Evolutionary conservation across 495 filamentous ascomycete genomes (phyloP).

Genomic region (Podospora fimiseda): DNA sequence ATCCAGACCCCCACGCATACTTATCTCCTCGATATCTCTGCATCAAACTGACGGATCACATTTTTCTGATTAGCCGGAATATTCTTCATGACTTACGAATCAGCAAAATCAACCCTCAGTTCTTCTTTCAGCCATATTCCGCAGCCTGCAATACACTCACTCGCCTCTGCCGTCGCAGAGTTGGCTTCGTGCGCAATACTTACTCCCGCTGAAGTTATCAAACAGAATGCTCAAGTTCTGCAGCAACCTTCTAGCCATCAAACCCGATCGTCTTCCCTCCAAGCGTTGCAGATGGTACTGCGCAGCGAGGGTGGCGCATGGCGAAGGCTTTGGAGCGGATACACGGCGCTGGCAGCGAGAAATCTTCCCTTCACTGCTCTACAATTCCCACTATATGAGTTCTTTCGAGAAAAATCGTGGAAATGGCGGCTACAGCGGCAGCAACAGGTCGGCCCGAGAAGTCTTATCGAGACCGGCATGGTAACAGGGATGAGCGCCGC

Average conservation of each 20-base stretch:
- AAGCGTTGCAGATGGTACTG: constrained; percentile 37
- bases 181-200: constrained; percentile 77
- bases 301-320: constrained; percentile 21
- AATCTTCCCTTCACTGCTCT: constrained; percentile 84
- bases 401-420: constrained; percentile 42
- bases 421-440: constrained; percentile 13
- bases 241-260: constrained; percentile 15
- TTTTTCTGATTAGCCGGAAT: constrained; percentile 78
- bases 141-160: constrained; percentile 57
- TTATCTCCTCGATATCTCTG: too few species aligned
- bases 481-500: constrained; percentile 67
- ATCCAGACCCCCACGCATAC: too few species aligned
- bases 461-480: constrained; percentile 53
- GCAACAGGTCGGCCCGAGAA: not conserved
- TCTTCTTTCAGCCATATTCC: constrained; percentile 43
- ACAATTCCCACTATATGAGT: constrained; percentile 84
- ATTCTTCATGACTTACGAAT: constrained; percentile 90
- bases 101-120: constrained; percentile 50
- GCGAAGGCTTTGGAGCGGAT: constrained; percentile 62
- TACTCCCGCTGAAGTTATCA: constrained; percentile 84
- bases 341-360: constrained; percentile 67
- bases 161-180: constrained; percentile 69
- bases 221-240: constrained; percentile 84
- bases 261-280: constrained; percentile 33
- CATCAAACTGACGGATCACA: too few species aligned